Evolutionary conservation across 306 rosid species (phyloP).

Genomic region (Sesbania bispinosa): DNA sequence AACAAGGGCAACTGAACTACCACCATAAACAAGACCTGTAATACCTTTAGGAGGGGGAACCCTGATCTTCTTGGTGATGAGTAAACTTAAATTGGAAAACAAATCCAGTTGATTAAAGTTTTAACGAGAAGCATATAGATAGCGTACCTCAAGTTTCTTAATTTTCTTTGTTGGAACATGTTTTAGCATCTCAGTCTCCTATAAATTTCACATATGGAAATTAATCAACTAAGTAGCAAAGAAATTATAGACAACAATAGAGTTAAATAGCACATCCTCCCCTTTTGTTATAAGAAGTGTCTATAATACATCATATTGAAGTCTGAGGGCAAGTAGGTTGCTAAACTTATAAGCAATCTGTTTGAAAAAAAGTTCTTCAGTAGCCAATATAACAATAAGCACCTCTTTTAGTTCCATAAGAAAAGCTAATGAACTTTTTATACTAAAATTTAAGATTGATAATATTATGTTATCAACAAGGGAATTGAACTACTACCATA

Average conservation of each 20-base stretch:
- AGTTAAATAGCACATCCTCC: neutral
- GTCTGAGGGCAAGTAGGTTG: neutral
- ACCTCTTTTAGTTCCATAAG: neutral
- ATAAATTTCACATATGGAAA: constrained; percentile 27
- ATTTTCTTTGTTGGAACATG: constrained; percentile 50
- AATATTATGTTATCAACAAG: neutral
- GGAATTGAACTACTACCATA: neutral
- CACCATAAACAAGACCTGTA: neutral
- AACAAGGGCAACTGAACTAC: neutral
- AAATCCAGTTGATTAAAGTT: neutral
- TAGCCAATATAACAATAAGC: neutral
- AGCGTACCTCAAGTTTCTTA: constrained; percentile 57
- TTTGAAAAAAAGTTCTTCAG: neutral
- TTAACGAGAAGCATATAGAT: neutral
- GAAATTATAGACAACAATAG: neutral
- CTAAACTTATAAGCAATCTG: neutral
- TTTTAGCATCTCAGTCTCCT: constrained; percentile 65
- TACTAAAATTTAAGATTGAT: neutral
- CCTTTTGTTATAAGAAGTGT: neutral
- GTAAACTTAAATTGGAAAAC: neutral
- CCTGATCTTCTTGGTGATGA: neutral
- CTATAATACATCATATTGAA: neutral
- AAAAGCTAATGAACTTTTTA: neutral
- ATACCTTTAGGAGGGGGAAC: neutral
- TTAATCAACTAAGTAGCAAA: constrained; percentile 22